Base-by-base conservation (phyloP, 148 eudicot genomes). In the Rheum nobile region DNA sequence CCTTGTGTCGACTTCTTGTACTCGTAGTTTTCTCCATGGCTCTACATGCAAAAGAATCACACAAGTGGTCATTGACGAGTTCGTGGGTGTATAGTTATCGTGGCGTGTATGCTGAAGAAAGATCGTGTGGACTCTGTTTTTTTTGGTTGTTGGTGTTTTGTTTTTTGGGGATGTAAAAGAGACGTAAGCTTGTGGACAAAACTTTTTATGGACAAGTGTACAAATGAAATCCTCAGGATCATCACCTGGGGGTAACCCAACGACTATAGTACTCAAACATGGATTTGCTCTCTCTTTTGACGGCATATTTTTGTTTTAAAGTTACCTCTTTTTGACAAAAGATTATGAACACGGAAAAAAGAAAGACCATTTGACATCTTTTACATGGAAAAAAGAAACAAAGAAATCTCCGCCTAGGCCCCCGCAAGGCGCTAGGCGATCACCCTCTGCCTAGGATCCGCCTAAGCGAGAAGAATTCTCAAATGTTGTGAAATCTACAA, bases 21-120 rank as follows among this genome's bases (percentile, higher is more conserved):
- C 46, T 54, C 35, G 73, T 50, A 17, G 19, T 63, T 19, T 46
- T 32, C 47, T 57, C 41, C 72, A 55, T 14, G 74, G 82, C 84
- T 82, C 77, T 55, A 78, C 26, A 21, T 35, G 39, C 59, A 39
- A 4, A 14, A 39, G 41, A 65, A 65, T 65, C 70, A 57, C 34
- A 57, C 6, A 28, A 57, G 0, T 3, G 16, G 11, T 57, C 67
- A 68, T 32, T 9, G 7, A 34, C 8, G 10, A 31, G 2, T 67
- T 68, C 39, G 31, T 12, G 10, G 12, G 63, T 54, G 29, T 22
- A 22, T 54, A 17, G 10, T 6, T 8, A 26, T 26, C 14, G 65
- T 57, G 29, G 31, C 65, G 11, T 22, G 59, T 52, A 52, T 22
- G 24, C 4, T 22, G 7, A 54, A 9, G 29, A 54, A 54, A 54